These are phyloP conservation scores for Spathaspora sp. DNA, from an alignment of 805 yeast species.

Conservation along the genomic window DNA sequence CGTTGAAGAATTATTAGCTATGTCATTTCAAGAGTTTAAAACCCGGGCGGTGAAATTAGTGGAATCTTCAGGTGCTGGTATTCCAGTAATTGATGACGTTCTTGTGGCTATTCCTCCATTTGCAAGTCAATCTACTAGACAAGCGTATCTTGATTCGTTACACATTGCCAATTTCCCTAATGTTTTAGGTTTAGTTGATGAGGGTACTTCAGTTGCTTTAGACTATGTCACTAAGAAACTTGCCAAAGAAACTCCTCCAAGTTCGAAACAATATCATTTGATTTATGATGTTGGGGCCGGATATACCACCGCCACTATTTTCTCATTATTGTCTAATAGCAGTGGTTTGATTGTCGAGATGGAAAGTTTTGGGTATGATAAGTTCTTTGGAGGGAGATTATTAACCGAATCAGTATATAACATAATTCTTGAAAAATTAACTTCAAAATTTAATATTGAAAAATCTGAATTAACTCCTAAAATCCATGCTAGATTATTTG, in stretches of 20 bases:
- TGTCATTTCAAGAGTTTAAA: constrained; percentile 68
- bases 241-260: constrained; percentile 30
- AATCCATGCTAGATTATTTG: constrained; percentile 65
- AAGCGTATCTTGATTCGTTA: constrained; percentile 69
- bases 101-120: constrained; percentile 78
- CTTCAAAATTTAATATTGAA: constrained; percentile 35
- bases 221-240: constrained; percentile 62
- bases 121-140: constrained; percentile 61
- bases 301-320: constrained; percentile 81
- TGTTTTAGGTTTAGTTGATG: constrained; percentile 72
- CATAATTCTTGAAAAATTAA: constrained; percentile 57
- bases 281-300: constrained; percentile 94
- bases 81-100: constrained; percentile 54
- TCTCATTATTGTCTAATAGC: constrained; percentile 50
- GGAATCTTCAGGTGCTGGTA: constrained; percentile 36
- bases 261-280: constrained; percentile 52
- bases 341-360: constrained; percentile 49
- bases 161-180: constrained; percentile 59
- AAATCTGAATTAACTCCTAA: constrained; percentile 48
- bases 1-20: constrained; percentile 80
- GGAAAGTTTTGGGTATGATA: constrained; percentile 69
- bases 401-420: constrained; percentile 66
- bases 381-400: constrained; percentile 69
- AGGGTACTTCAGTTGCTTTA: constrained; percentile 88
- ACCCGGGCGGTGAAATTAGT: constrained; percentile 55